These are phyloP conservation scores for Xylariaceae sp. DNA, from an alignment of 2,329 filamentous ascomycete species.

Conservation along the genomic window DNA sequence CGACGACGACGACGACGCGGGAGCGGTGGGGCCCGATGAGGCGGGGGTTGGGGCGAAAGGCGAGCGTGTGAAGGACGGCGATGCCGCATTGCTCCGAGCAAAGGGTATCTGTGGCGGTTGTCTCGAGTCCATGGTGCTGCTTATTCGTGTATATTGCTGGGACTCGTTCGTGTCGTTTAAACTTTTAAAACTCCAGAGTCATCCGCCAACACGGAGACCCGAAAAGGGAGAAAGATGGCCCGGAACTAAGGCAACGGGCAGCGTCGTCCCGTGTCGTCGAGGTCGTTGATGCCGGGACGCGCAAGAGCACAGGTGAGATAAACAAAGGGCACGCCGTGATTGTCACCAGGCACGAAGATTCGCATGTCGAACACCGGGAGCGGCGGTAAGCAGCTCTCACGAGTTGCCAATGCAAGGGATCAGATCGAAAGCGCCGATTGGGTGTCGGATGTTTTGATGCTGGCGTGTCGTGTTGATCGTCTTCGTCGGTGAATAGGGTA, in stretches of 20 bases:
- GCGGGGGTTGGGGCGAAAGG: slow-evolving; percentile 21
- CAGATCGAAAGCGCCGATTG: background rate
- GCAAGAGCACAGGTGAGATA: background rate
- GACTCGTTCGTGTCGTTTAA: background rate
- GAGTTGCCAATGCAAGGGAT: background rate
- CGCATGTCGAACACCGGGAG: slow-evolving; percentile 10
- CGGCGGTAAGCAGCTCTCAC: background rate
- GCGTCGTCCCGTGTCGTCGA: background rate
- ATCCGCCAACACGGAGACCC: background rate
- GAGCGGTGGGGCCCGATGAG: slow-evolving; percentile 4
- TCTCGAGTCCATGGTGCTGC: slow-evolving; percentile 28
- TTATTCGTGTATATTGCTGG: background rate
- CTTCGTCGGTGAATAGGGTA: background rate
- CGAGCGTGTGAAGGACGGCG: slow-evolving; percentile 25
- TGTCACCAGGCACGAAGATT: background rate
- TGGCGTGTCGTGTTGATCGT: background rate
- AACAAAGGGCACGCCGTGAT: slow-evolving; percentile 2
- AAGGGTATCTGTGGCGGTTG: slow-evolving; percentile 28
- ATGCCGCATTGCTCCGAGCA: slow-evolving; percentile 26
- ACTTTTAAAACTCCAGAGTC: background rate
- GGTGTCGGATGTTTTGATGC: background rate
- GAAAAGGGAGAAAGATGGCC: background rate
- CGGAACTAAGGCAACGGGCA: background rate
- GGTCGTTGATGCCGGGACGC: background rate
- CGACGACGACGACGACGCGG: slow-evolving; percentile 15